phyloP scores from a whole-genome alignment of 352 stramenopile genomes.

The Globisporangium barbulae region DNA sequence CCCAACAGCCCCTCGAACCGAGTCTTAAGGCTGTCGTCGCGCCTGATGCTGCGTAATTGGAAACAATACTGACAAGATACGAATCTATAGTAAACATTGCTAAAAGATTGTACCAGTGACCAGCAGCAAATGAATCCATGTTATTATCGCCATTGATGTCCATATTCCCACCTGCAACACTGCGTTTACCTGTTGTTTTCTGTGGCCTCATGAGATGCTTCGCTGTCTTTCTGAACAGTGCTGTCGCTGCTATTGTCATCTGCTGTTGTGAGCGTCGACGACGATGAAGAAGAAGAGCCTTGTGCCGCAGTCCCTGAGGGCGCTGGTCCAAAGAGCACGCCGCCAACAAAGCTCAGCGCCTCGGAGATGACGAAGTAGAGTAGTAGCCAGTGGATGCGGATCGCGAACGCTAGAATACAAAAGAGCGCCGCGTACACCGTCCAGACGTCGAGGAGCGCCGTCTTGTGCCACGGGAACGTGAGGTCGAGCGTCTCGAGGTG shows the following conservation, averaged over 20 bases:
- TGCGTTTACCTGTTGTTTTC: not conserved
- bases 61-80: no score
- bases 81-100: not conserved
- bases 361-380: constrained; percentile 59
- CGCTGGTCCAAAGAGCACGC: constrained; percentile 37
- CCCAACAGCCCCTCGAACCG: not conserved
- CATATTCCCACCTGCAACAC: not conserved
- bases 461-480: constrained; percentile 72
- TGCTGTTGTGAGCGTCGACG: constrained; percentile 2
- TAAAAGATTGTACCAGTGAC: not conserved
- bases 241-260: not conserved
- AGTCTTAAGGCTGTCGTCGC: no score
- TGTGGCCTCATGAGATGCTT: not conserved
- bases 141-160: not conserved
- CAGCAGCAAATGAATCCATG: not conserved
- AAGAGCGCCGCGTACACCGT: constrained; percentile 70
- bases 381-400: constrained; percentile 68
- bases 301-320: not conserved
- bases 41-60: no score
- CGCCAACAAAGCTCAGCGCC: constrained; percentile 32
- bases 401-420: constrained; percentile 54
- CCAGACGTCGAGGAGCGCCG: constrained; percentile 75
- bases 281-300: not conserved
- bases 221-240: not conserved
- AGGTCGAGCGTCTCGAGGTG: constrained; percentile 74